Conservation (phyloP, 2,329 filamentous ascomycete species). For the Pestalotiopsis sp. region DNA sequence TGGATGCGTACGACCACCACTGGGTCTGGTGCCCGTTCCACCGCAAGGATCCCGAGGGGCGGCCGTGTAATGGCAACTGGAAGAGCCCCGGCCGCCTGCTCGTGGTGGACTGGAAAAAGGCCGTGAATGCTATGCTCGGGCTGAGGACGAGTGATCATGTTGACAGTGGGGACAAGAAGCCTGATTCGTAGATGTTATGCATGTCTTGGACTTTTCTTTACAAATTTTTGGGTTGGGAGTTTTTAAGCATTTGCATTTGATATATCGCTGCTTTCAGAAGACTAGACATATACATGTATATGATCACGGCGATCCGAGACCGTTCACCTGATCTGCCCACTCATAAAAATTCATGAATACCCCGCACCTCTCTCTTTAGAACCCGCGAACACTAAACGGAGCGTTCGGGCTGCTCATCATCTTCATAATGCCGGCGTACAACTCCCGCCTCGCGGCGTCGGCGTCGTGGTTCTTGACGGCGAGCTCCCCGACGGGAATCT, state of each 20-base stretch:
- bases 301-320: no score
- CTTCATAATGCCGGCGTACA: neutral
- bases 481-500: conserved; percentile 30
- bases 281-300: no score
- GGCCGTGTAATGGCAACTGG: conserved; percentile 26
- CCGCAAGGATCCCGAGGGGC: conserved; percentile 19
- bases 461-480: neutral
- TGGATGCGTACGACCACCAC: conserved; percentile 25
- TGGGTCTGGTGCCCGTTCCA: conserved; percentile 31
- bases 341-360: neutral
- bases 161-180: neutral
- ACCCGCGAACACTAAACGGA: neutral
- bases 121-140: conserved; percentile 21
- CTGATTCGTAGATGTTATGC: neutral
- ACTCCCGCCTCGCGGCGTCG: neutral
- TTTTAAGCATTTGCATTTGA: no score
- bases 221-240: no score
- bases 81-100: conserved; percentile 20
- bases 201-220: no score
- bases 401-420: neutral
- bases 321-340: neutral
- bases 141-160: neutral
- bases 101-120: conserved; percentile 22
- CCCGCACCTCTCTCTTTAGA: neutral
- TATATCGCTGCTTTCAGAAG: no score